Evolutionary conservation across 2,329 filamentous ascomycete species (phyloP).

Genomic region (Lecanosticta acicola): DNA sequence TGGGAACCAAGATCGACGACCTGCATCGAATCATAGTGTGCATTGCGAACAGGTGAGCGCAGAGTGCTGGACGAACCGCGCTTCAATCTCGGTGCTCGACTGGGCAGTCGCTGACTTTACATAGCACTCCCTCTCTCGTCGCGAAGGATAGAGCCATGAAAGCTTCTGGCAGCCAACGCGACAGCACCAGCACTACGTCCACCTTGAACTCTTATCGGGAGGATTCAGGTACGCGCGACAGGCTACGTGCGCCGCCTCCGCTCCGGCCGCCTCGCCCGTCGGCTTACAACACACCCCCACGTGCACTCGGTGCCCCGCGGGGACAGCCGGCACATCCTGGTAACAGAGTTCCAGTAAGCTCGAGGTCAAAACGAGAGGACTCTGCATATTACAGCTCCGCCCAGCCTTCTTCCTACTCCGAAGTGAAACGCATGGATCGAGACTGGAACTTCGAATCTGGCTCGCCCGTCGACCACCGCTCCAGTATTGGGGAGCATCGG

Average conservation of each 20-base stretch:
- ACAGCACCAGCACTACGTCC: slow-evolving; percentile 17
- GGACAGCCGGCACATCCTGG: slow-evolving; percentile 4
- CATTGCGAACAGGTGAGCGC: slow-evolving; percentile 17
- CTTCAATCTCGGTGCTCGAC: neutral
- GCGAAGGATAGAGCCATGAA: slow-evolving; percentile 13
- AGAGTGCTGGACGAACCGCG: neutral
- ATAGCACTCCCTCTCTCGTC: slow-evolving; percentile 16
- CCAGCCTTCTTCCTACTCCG: neutral
- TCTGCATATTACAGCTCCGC: slow-evolving; percentile 18
- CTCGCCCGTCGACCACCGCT: slow-evolving; percentile 13
- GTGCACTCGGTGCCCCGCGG: slow-evolving; percentile 5
- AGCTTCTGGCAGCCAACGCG: slow-evolving; percentile 8
- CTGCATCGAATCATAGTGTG: slow-evolving; percentile 26
- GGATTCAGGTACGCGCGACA: slow-evolving; percentile 1
- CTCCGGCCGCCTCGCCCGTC: slow-evolving; percentile 8
- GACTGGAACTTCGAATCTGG: slow-evolving; percentile 24
- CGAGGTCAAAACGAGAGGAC: slow-evolving; percentile 16
- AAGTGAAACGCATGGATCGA: slow-evolving; percentile 10
- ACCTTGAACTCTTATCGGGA: slow-evolving; percentile 11
- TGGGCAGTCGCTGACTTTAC: neutral
- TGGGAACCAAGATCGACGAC: slow-evolving; percentile 28
- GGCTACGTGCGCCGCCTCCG: slow-evolving; percentile 8
- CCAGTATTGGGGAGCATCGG: slow-evolving; percentile 11
- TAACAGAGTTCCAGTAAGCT: slow-evolving; percentile 1
- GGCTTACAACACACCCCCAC: slow-evolving; percentile 9